Percentiles rank a stretch among this genome's conserved stretches.
Conservation (phyloP, 495 filamentous ascomycete species). For the Penicillium coprophilum region DNA sequence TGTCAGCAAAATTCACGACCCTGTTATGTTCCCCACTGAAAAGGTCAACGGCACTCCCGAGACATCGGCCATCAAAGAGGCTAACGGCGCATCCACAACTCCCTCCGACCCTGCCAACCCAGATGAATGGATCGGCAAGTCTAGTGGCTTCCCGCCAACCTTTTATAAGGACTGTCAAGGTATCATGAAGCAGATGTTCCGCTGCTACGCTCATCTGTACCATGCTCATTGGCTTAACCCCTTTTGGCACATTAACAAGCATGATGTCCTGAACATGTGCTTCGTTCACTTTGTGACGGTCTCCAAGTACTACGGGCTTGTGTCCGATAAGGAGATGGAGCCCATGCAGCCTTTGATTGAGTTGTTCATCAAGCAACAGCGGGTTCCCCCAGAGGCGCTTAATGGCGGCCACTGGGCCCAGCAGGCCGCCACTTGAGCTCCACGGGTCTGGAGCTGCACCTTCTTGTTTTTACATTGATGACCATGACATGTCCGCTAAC, state of each 20-base stretch:
- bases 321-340: slow-evolving; percentile 81
- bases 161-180: slow-evolving; percentile 84
- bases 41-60: slow-evolving; percentile 54
- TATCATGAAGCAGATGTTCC: slow-evolving; percentile 96
- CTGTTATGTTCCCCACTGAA: slow-evolving; percentile 81
- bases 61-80: slow-evolving; percentile 60
- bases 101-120: slow-evolving; percentile 47
- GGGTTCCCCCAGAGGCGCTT: slow-evolving; percentile 69
- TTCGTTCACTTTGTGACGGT: slow-evolving; percentile 93
- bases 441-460: slow-evolving; percentile 19
- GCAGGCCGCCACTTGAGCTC: slow-evolving; percentile 39
- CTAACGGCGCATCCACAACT: slow-evolving; percentile 50
- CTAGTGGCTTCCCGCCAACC: slow-evolving; percentile 80
- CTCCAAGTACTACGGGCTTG: slow-evolving; percentile 77
- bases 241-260: slow-evolving; percentile 78
- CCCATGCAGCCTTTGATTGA: slow-evolving; percentile 93
- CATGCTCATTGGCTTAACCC: slow-evolving; percentile 80
- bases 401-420: slow-evolving; percentile 51
- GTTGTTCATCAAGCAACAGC: slow-evolving; percentile 80
- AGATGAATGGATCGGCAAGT: slow-evolving; percentile 80
- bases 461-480: slow-evolving; percentile 23
- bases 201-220: slow-evolving; percentile 89
- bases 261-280: slow-evolving; percentile 89
- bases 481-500: slow-evolving; percentile 38
- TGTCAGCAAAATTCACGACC: slow-evolving; percentile 83